Conservation (phyloP, 1,284 basidiomycete species). For the Anthracocystis panici-leucophaei region DNA sequence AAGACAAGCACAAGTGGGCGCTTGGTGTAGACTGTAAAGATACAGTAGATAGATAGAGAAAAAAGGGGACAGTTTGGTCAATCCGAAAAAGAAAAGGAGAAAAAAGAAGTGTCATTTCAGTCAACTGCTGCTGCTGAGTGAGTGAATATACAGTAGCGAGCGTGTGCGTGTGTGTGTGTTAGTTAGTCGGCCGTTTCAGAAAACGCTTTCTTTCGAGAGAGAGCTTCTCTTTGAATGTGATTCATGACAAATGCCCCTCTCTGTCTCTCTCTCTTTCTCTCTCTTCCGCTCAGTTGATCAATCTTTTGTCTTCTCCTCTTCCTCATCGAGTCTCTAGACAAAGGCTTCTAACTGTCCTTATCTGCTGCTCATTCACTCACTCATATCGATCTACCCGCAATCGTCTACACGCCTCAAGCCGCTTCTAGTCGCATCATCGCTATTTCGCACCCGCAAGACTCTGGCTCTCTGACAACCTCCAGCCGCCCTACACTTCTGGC, state of each 20-base stretch:
- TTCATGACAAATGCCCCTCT: slow-evolving; percentile 8
- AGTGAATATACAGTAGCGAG: no score
- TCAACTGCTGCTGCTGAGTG: no score
- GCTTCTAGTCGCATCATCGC: background rate
- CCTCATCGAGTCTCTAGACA: background rate
- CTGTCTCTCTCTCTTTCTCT: no score
- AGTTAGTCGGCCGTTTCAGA: slow-evolving; percentile 4
- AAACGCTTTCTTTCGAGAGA: background rate
- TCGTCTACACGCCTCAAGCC: background rate
- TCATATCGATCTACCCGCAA: background rate
- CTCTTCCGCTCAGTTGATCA: background rate
- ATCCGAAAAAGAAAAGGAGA: no score
- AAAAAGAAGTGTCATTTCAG: no score
- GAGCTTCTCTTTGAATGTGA: background rate
- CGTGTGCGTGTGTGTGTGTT: background rate
- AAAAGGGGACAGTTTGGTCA: background rate
- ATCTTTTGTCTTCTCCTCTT: background rate
- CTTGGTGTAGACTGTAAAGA: background rate
- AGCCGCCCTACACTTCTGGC: background rate
- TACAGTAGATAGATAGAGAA: background rate
- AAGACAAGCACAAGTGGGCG: background rate
- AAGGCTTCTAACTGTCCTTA: slow-evolving; percentile 1
- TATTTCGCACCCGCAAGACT: background rate
- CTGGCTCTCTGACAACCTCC: background rate
- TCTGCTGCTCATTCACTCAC: background rate